Evolutionary conservation across 1,284 basidiomycete species (phyloP).

Genomic region (Ceratobasidium sp.): DNA sequence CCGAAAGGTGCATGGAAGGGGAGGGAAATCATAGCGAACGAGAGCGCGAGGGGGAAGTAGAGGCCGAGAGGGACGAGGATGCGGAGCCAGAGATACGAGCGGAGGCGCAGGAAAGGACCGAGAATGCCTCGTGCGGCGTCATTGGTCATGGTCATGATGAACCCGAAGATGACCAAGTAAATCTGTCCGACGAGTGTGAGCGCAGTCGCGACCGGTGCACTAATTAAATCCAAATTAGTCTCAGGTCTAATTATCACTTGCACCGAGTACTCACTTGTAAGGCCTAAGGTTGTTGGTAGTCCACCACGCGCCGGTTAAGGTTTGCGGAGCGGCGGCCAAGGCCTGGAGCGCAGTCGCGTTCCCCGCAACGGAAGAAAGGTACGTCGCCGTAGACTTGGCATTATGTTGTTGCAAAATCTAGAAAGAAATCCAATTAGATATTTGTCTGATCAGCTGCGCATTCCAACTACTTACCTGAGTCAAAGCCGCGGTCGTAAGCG

Average conservation of each 20-base stretch:
- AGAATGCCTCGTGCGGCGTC: slow-evolving; percentile 59
- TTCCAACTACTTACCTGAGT: slow-evolving; percentile 19
- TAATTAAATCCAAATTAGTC: not conserved
- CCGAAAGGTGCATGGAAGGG: slow-evolving; percentile 57
- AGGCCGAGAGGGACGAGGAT: slow-evolving; percentile 55
- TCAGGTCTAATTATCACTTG: not conserved
- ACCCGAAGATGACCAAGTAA: slow-evolving; percentile 60
- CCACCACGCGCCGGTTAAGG: slow-evolving; percentile 56
- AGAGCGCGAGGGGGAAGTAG: slow-evolving; percentile 57
- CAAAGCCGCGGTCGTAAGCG: slow-evolving; percentile 34
- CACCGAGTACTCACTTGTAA: slow-evolving; percentile 52
- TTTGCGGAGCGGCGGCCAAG: slow-evolving; percentile 59
- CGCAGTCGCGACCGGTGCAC: slow-evolving; percentile 61
- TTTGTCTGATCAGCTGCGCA: slow-evolving; percentile 46
- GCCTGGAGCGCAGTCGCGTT: slow-evolving; percentile 52
- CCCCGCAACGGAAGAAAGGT: slow-evolving; percentile 48
- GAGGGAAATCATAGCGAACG: slow-evolving; percentile 59
- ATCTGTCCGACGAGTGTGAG: slow-evolving; percentile 63
- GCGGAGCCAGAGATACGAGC: slow-evolving; percentile 56
- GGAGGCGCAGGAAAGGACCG: slow-evolving; percentile 57
- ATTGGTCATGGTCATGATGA: slow-evolving; percentile 55
- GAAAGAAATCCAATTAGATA: slow-evolving; percentile 48
- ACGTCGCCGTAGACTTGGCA: slow-evolving; percentile 51
- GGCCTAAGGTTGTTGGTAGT: slow-evolving; percentile 60
- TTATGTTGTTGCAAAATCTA: slow-evolving; percentile 43